These are phyloP conservation scores for Leptoxyphium fumago DNA, from an alignment of 2,329 filamentous ascomycete species.

Conservation along the genomic window DNA sequence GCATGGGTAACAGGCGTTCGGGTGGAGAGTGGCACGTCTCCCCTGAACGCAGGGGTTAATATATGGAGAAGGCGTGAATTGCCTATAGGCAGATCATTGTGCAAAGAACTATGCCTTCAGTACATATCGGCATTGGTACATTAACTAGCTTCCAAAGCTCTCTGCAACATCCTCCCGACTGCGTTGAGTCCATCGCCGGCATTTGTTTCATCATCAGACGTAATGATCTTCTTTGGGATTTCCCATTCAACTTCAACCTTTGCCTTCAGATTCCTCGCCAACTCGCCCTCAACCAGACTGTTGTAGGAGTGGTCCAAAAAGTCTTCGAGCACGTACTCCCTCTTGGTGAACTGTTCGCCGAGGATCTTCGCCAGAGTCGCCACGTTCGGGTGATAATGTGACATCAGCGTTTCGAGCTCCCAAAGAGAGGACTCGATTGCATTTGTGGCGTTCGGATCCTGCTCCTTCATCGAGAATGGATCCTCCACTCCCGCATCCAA, in stretches of 20 bases:
- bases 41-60: too few species aligned
- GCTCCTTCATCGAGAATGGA: slow-evolving; percentile 60
- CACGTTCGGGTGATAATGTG: slow-evolving; percentile 93
- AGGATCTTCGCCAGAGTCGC: slow-evolving; percentile 88
- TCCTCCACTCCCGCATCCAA: slow-evolving; percentile 53
- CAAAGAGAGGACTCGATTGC: slow-evolving; percentile 90
- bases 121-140: neutral
- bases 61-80: too few species aligned
- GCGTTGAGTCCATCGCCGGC: slow-evolving; percentile 9
- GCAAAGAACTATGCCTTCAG: neutral
- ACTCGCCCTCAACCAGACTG: slow-evolving; percentile 71
- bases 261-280: slow-evolving; percentile 72
- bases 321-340: slow-evolving; percentile 87
- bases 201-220: slow-evolving; percentile 13
- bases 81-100: too few species aligned
- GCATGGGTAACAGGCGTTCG: too few species aligned
- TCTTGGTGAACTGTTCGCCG: slow-evolving; percentile 93
- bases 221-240: slow-evolving; percentile 76
- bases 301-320: slow-evolving; percentile 92
- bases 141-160: slow-evolving; percentile 8
- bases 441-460: slow-evolving; percentile 68
- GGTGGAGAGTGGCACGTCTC: too few species aligned
- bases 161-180: slow-evolving; percentile 13
- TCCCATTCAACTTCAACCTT: slow-evolving; percentile 81
- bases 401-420: slow-evolving; percentile 83